Percentiles rank a stretch among this genome's conserved stretches.
phyloP scores from a whole-genome alignment of 192 early-diverging fungal genomes.

The Umbelopsis sp. region DNA sequence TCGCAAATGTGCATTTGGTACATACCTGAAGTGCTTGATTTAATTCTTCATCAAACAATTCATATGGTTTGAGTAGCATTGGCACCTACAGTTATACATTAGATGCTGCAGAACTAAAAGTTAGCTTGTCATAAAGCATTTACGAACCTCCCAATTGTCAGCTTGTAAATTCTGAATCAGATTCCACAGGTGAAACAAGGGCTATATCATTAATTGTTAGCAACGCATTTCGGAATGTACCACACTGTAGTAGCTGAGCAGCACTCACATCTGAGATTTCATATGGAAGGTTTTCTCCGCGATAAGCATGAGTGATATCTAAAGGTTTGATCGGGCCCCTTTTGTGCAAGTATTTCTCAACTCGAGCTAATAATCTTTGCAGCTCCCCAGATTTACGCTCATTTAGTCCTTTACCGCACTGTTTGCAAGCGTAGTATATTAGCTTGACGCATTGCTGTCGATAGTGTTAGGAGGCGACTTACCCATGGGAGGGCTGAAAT shows the following conservation, averaged over 20 bases:
- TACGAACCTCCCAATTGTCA: conserved; percentile 41
- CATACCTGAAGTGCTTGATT: conserved; percentile 45
- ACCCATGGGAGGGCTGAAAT: conserved; percentile 84
- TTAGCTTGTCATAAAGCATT: neutral
- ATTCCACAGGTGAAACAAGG: conserved; percentile 43
- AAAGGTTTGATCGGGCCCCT: conserved; percentile 29
- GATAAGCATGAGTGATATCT: conserved; percentile 22
- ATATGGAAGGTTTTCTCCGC: conserved; percentile 6
- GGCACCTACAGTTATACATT: conserved; percentile 28
- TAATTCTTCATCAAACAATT: conserved; percentile 50
- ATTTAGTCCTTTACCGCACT: conserved; percentile 52
- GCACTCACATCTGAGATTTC: conserved; percentile 22
- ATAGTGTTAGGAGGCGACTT: conserved; percentile 12
- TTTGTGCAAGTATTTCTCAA: conserved; percentile 54
- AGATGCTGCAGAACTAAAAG: neutral
- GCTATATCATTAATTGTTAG: conserved; percentile 14
- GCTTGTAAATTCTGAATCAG: conserved; percentile 47
- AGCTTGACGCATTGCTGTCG: neutral
- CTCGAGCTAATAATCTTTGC: conserved; percentile 45
- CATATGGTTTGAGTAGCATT: conserved; percentile 51
- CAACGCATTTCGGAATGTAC: neutral
- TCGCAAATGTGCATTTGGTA: neutral
- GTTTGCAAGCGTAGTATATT: neutral
- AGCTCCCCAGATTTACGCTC: conserved; percentile 55
- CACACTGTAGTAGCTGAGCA: neutral